phyloP scores from a whole-genome alignment of 2,329 filamentous ascomycete species.

The Fusarium globosum region DNA sequence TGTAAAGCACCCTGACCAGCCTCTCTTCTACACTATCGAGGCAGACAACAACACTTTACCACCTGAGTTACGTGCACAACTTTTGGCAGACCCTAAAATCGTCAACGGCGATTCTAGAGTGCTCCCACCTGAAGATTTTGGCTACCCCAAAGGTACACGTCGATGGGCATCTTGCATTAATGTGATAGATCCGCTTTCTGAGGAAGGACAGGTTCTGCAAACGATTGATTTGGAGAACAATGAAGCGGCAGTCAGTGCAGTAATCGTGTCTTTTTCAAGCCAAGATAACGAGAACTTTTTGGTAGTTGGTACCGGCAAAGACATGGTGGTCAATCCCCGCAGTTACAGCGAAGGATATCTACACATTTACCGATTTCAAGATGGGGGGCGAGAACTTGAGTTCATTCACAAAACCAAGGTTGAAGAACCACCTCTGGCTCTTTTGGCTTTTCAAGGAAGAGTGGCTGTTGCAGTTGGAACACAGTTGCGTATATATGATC shows the following conservation, averaged over 20 bases:
- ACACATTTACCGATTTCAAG: slow-evolving; percentile 89
- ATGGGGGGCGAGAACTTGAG: slow-evolving; percentile 87
- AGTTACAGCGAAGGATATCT: slow-evolving; percentile 84
- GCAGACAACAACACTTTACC: slow-evolving; percentile 92
- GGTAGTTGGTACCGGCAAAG: slow-evolving; percentile 93
- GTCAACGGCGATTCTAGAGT: slow-evolving; percentile 78
- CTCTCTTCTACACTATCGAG: slow-evolving; percentile 94
- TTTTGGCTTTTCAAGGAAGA: slow-evolving; percentile 92
- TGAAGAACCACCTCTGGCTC: slow-evolving; percentile 87
- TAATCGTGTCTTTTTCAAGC: slow-evolving; percentile 85
- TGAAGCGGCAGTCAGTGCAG: slow-evolving; percentile 88
- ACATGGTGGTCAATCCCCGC: slow-evolving; percentile 82
- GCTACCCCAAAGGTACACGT: slow-evolving; percentile 83
- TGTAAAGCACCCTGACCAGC: slow-evolving; percentile 85
- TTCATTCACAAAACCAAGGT: slow-evolving; percentile 97
- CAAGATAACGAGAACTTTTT: slow-evolving; percentile 91
- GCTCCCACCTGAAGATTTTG: slow-evolving; percentile 84
- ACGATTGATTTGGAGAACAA: slow-evolving; percentile 88
- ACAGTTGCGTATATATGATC: slow-evolving; percentile 87
- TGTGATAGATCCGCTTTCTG: slow-evolving; percentile 83
- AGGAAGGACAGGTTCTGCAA: slow-evolving; percentile 76
- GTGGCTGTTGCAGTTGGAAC: slow-evolving; percentile 87
- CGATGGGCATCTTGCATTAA: slow-evolving; percentile 98
- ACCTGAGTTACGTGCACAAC: slow-evolving; percentile 77
- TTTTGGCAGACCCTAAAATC: slow-evolving; percentile 77